Evolutionary conservation across 179 eudicot species (phyloP).

Genomic region (Spergularia azorica): DNA sequence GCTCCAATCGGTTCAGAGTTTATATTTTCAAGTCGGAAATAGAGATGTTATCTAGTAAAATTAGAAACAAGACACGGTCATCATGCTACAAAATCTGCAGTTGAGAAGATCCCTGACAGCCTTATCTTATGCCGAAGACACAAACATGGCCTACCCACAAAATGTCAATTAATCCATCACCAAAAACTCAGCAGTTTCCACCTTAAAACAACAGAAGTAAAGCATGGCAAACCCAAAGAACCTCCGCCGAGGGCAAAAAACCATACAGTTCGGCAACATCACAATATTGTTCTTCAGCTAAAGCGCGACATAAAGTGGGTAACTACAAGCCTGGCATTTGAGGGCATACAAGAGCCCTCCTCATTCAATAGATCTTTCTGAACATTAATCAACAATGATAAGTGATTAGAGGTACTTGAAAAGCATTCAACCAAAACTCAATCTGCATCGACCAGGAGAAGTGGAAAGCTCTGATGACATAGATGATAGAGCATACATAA

Average conservation of each 20-base stretch:
- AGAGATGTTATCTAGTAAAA: background rate
- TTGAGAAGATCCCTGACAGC: background rate
- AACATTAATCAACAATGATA: constrained; percentile 7
- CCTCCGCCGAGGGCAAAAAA: background rate
- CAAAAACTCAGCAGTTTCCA: background rate
- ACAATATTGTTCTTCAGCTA: background rate
- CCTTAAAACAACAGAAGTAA: background rate
- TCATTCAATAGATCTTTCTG: background rate
- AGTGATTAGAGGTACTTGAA: background rate
- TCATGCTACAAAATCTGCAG: background rate
- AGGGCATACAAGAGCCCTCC: background rate
- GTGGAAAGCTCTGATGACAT: background rate
- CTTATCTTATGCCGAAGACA: no score
- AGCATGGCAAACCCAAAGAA: no score
- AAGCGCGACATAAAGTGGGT: background rate
- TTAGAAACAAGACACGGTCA: background rate
- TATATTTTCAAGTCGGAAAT: background rate
- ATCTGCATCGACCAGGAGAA: background rate
- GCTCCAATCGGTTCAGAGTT: background rate
- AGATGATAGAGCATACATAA: constrained; percentile 1
- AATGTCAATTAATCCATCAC: background rate
- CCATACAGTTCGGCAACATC: background rate
- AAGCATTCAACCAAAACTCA: background rate
- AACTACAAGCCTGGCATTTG: background rate
- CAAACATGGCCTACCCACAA: background rate